Evolutionary conservation across 768 basidiomycete species (phyloP).

Genomic region (Auriscalpium vulgare): DNA sequence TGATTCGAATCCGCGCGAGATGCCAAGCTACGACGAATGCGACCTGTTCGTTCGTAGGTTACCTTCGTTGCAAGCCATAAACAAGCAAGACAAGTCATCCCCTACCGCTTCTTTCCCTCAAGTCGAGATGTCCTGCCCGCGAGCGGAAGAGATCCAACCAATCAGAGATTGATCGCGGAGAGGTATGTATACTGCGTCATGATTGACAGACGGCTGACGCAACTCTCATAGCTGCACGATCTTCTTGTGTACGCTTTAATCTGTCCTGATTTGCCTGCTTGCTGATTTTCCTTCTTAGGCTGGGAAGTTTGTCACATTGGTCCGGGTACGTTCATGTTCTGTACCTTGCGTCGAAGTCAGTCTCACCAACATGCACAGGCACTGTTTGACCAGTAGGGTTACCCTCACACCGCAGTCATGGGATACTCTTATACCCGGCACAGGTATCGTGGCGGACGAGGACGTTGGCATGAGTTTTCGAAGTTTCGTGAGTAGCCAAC

Average conservation of each 20-base stretch:
- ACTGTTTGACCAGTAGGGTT: neutral
- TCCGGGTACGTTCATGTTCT: slow-evolving; percentile 33
- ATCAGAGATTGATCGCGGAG: slow-evolving; percentile 38
- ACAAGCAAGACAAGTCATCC: slow-evolving; percentile 35
- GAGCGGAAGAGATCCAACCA: slow-evolving; percentile 13
- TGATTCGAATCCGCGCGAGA: too few species aligned
- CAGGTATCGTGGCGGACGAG: slow-evolving; percentile 9
- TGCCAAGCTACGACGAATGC: neutral
- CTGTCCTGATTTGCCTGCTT: too few species aligned
- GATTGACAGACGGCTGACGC: too few species aligned
- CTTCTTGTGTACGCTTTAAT: too few species aligned
- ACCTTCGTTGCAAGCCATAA: slow-evolving; percentile 29
- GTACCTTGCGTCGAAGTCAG: slow-evolving; percentile 26
- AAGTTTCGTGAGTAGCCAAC: slow-evolving; percentile 7
- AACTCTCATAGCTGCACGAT: too few species aligned
- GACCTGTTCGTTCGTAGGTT: slow-evolving; percentile 26
- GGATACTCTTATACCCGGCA: neutral
- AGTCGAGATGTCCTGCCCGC: too few species aligned
- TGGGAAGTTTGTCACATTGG: slow-evolving; percentile 21
- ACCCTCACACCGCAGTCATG: neutral
- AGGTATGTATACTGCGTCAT: slow-evolving; percentile 25
- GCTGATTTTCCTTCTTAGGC: slow-evolving; percentile 8
- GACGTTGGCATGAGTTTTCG: slow-evolving; percentile 9
- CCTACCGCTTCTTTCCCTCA: slow-evolving; percentile 43
- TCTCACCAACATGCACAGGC: neutral